phyloP scores from a whole-genome alignment of 768 basidiomycete genomes.

The Pholiota microspora region DNA sequence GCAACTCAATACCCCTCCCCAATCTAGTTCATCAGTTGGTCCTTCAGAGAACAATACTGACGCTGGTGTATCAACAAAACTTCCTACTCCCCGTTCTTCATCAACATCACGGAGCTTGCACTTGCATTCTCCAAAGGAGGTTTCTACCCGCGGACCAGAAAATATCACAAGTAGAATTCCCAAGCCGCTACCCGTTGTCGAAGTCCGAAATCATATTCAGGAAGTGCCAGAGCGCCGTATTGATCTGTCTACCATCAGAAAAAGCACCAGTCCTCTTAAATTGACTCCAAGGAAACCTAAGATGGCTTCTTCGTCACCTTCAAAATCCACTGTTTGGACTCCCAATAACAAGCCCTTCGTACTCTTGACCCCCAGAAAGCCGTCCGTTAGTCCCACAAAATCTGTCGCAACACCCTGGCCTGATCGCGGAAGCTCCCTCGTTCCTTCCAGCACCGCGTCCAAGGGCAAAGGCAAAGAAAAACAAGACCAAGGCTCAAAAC shows the following conservation, averaged over 20 bases:
- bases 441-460: slow-evolving; percentile 3
- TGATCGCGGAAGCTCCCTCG: neutral
- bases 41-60: slow-evolving; percentile 19
- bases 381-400: slow-evolving; percentile 1
- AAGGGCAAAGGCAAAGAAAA: slow-evolving; percentile 11
- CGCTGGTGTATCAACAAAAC: slow-evolving; percentile 10
- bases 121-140: neutral
- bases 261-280: neutral
- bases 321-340: neutral
- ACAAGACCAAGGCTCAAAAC: neutral
- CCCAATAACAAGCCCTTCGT: neutral
- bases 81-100: slow-evolving; percentile 15
- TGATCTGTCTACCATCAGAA: neutral
- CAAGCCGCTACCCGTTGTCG: neutral
- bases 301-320: neutral
- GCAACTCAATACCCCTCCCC: slow-evolving; percentile 42
- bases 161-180: neutral
- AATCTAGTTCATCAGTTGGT: slow-evolving; percentile 30
- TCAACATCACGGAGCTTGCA: slow-evolving; percentile 6
- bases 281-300: neutral
- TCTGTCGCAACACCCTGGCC: neutral
- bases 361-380: slow-evolving; percentile 2
- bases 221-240: neutral
- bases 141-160: neutral
- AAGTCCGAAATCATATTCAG: neutral